Base-by-base conservation (phyloP, 176 grass and related monocot species). In the Zoysia pacifica region DNA sequence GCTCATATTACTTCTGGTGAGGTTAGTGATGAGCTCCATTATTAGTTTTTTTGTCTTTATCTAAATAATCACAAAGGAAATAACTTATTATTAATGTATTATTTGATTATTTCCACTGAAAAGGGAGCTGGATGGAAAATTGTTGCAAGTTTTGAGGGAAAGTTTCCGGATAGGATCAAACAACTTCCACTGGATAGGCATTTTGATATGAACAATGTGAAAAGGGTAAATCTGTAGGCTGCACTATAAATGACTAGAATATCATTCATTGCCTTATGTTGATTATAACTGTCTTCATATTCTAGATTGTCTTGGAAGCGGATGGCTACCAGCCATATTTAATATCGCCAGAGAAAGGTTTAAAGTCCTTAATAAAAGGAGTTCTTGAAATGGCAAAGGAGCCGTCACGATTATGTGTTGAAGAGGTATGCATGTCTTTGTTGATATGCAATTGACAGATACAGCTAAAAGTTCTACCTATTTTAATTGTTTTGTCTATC, bases 281-380 rank as follows among this genome's bases (percentile, higher is more conserved):
- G 28, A 28, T 28, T 28, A 28, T 28, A 46, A n/a, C 83, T 77
- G 36, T 81, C 48, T 81, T 87, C n/a, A 63, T 28, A 5, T 70
- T 77, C 15, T 82, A 97, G 93, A 97, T 97, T 93, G 93, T 97
- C 44, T 63, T 97, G 83, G 93, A 97, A 83, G 93, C 90, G 20
- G 93, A 97, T 73, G 93, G 93, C 83, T 97, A 97, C 78, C 93
- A 97, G 80, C 93, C 93, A 63, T 97, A 97, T 79, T 79, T 97
- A 39, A 93, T 97, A 86, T 97, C 93, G 73, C 93, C 93, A 37
- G 93, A 93, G 72, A 97, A 97, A 89, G 93, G 93, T 45, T 86
- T 97, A 76, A 90, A 90, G 48, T 97, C 93, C 70, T 78, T 97
- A 72, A 97, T 97, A 75, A 97, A 93, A 91, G 85, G 86, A 82